phyloP scores from a whole-genome alignment of 257 asterid genomes.

The Solanum neorickii region DNA sequence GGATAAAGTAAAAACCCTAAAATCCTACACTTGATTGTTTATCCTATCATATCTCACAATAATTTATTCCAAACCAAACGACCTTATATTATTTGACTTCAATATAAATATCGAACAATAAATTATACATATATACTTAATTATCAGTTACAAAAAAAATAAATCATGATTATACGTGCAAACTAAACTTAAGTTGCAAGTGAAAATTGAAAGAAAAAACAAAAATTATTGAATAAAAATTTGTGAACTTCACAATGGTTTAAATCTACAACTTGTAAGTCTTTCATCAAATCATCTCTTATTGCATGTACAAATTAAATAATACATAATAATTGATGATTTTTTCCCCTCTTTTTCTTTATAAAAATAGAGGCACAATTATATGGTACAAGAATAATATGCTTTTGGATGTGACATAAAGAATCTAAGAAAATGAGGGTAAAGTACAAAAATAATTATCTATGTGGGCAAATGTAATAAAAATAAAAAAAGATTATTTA shows the following conservation, averaged over 20 bases:
- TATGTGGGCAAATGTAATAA: background rate
- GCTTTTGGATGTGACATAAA: background rate
- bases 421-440: background rate
- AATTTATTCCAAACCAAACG: too few species aligned
- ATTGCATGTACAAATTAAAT: background rate
- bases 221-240: background rate
- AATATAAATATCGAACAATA: background rate
- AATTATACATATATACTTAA: too few species aligned
- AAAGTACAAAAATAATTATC: background rate
- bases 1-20: too few species aligned
- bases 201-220: background rate
- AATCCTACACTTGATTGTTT: too few species aligned
- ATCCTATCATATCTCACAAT: accelerated
- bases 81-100: too few species aligned
- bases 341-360: background rate
- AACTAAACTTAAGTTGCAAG: background rate
- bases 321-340: background rate
- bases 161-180: background rate
- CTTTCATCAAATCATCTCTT: background rate
- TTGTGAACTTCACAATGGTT: too few species aligned
- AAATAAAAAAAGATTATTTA: background rate
- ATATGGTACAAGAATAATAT: background rate
- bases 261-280: background rate
- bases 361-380: background rate
- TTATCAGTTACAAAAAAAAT: too few species aligned